phyloP scores from a whole-genome alignment of 305 asterid genomes.

The Rubia balearica region DNA sequence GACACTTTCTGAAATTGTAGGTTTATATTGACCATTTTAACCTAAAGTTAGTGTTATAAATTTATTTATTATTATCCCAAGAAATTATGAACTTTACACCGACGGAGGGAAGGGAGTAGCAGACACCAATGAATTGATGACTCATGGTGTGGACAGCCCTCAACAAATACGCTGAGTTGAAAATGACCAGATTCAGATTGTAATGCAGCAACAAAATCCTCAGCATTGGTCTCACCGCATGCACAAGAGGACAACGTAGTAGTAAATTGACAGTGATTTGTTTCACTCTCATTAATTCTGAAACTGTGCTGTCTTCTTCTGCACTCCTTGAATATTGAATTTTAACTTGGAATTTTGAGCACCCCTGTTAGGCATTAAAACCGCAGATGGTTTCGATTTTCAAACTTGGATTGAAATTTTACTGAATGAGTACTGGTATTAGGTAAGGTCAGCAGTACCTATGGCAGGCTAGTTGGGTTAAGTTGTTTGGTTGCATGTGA shows the following conservation, averaged over 20 bases:
- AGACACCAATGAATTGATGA: slow-evolving; percentile 1
- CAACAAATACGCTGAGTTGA: background rate
- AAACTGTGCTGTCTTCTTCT: slow-evolving; percentile 8
- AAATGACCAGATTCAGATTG: slow-evolving; percentile 11
- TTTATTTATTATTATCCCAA: no score
- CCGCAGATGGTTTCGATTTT: background rate
- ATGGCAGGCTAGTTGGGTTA: background rate
- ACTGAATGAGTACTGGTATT: background rate
- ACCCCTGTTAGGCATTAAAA: no score
- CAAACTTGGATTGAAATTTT: slow-evolving; percentile 6
- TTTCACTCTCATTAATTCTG: slow-evolving; percentile 9
- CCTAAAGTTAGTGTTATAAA: no score
- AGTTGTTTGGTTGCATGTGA: slow-evolving; percentile 7
- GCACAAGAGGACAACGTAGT: background rate
- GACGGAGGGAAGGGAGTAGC: no score
- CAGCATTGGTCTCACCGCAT: slow-evolving; percentile 4
- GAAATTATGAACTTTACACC: no score
- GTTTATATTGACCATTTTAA: no score
- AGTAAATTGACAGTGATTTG: slow-evolving; percentile 1
- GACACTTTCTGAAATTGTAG: no score
- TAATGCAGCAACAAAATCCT: slow-evolving; percentile 10
- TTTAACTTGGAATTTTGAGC: slow-evolving; percentile 8
- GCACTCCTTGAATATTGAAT: slow-evolving; percentile 3
- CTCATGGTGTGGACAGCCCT: no score
- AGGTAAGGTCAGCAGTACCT: no score